Percentiles rank a stretch among this genome's conserved stretches.
Conservation (phyloP, 2,329 filamentous ascomycete genomes). For the Exophiala viscosa region DNA sequence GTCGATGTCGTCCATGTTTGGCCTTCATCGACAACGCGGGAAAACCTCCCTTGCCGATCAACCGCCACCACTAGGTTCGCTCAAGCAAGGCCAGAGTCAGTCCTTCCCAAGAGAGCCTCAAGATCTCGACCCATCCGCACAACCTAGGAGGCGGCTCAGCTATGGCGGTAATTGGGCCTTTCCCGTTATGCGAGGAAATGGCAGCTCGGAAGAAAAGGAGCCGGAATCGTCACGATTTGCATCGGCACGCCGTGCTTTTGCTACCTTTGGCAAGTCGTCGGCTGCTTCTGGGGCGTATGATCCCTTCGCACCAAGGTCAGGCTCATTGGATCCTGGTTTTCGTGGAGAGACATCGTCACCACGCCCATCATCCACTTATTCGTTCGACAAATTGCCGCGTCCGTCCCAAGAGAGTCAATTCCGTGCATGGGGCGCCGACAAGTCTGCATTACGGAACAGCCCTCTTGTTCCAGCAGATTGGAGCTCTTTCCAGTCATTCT, state of each 20-base stretch:
- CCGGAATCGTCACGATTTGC: constrained; percentile 32
- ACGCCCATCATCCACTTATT: constrained; percentile 52
- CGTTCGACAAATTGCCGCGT: constrained; percentile 61
- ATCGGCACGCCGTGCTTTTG: constrained; percentile 37
- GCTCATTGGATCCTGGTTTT: constrained; percentile 46
- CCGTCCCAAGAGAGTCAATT: constrained; percentile 76
- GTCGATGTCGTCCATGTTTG: constrained; percentile 48
- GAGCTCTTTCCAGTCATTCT: constrained; percentile 60
- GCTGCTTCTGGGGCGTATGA: constrained; percentile 42
- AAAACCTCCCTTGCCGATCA: constrained; percentile 60
- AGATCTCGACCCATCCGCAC: constrained; percentile 48
- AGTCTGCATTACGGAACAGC: constrained; percentile 51
- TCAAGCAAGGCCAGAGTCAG: constrained; percentile 59
- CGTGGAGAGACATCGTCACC: constrained; percentile 42
- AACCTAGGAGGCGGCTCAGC: constrained; percentile 51
- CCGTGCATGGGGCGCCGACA: constrained; percentile 63
- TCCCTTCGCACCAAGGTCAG: constrained; percentile 45
- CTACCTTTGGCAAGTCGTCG: constrained; percentile 32
- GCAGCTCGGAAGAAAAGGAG: constrained; percentile 32
- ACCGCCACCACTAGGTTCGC: constrained; percentile 54
- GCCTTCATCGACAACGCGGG: constrained; percentile 57
- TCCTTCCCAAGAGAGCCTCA: constrained; percentile 59
- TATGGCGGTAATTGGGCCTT: constrained; percentile 56
- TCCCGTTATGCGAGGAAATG: constrained; percentile 43
- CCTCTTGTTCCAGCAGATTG: constrained; percentile 51